Evolutionary conservation across 1,139 yeast species (phyloP), one percentile per base, ranked within the genome.

Genomic region (Yamadazyma blattariae): DNA sequence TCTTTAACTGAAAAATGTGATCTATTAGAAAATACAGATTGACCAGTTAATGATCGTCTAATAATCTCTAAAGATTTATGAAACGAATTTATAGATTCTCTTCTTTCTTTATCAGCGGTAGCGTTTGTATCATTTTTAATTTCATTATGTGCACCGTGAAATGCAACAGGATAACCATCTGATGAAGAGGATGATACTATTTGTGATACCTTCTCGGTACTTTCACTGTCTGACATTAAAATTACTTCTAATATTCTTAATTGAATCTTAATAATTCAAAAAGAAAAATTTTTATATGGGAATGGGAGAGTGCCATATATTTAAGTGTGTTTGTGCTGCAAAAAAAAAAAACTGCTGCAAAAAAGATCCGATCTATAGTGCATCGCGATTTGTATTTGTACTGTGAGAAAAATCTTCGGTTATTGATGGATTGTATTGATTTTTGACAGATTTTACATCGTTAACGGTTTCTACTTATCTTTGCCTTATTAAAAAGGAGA

Each of bases 1-100:
- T 63, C 67, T 32, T 54, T 56, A 7, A 58, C 59, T 1, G 67
- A 51, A 41, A 50, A 61, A 17, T 44, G 45, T 5, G 50, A 44
- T 25, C 17, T 32, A 19, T 32, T 32, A 5, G 49, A 45, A 19
- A 15, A 33, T 3, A 36, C 34, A 3, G 48, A 46, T 23, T 40
- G 43, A 3, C 47, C 39, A 8, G 44, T 40, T 2, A 44, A 28
- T 8, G 39, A 40, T 27, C 42, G 38, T 29, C 41, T 33, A 4
- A 45, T 27, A 5, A 23, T 26, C 14, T 43, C 48, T 14, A 43
- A 32, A 9, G 47, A 52, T 42, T 34, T 40, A 37, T 29, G 43
- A 35, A 32, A 47, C 2, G 29, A 58, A 45, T 22, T 40, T 25
- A 41, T 26, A 13, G 42, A 37, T 12, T 33, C 34, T 22, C 36